phyloP scores from a whole-genome alignment of 2,329 filamentous ascomycete genomes.

The Cercospora zeae-maydis region DNA sequence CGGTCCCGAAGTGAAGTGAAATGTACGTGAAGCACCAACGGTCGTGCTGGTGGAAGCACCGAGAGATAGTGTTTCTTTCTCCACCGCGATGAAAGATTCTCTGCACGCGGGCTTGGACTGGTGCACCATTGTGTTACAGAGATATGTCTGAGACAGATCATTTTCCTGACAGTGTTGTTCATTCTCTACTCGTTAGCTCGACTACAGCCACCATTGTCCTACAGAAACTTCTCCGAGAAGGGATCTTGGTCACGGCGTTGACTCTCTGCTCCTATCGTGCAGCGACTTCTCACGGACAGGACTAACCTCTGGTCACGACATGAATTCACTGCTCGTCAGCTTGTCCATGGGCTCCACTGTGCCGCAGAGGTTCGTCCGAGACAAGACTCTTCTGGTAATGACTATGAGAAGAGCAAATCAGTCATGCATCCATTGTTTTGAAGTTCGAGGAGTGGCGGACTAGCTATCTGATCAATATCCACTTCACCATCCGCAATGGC shows the following conservation, averaged over 20 bases:
- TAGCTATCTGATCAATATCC: conserved; percentile 18
- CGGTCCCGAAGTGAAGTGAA: not conserved
- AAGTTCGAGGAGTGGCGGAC: not conserved
- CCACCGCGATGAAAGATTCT: not conserved
- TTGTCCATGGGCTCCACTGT: not conserved
- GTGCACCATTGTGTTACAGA: not conserved
- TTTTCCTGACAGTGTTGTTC: not conserved
- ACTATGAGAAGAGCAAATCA: not conserved
- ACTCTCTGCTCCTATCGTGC: no score
- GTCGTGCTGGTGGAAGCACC: not conserved
- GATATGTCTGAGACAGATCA: not conserved
- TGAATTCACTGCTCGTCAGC: not conserved
- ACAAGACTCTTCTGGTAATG: not conserved
- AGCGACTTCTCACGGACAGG: no score
- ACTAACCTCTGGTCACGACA: not conserved
- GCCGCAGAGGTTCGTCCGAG: not conserved
- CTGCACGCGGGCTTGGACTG: not conserved
- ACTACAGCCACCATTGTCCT: no score
- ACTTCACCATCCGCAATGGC: conserved; percentile 28
- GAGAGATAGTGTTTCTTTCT: not conserved
- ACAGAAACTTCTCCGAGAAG: no score
- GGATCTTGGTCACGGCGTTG: no score
- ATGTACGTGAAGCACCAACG: not conserved
- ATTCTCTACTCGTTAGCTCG: no score
- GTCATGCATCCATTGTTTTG: not conserved